phyloP scores from a whole-genome alignment of 768 basidiomycete species.

The Termitomyces sp. region DNA sequence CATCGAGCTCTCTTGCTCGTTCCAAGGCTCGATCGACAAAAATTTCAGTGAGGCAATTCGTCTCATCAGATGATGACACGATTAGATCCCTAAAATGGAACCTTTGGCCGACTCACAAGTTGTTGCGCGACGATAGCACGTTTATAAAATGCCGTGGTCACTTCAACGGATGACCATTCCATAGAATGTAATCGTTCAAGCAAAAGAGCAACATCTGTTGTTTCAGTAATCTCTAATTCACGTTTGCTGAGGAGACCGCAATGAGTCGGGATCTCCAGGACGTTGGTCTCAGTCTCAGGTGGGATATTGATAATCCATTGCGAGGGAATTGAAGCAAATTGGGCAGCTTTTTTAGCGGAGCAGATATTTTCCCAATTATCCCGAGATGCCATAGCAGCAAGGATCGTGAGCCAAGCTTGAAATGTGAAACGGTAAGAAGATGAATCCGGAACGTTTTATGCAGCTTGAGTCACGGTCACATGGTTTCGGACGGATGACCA shows the following conservation, averaged over 20 bases:
- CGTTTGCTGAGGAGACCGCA: slow-evolving; percentile 45
- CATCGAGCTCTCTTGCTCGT: slow-evolving; percentile 46
- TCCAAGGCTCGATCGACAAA: slow-evolving; percentile 46
- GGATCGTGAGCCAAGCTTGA: neutral
- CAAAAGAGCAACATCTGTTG: slow-evolving; percentile 33
- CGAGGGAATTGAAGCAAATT: slow-evolving; percentile 44
- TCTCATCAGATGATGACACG: slow-evolving; percentile 15
- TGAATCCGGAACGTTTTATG: too few species aligned
- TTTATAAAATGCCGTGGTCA: slow-evolving; percentile 59
- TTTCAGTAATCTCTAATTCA: slow-evolving; percentile 60
- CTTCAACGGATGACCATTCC: slow-evolving; percentile 51
- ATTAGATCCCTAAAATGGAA: neutral
- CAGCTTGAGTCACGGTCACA: too few species aligned
- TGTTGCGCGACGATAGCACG: slow-evolving; percentile 66
- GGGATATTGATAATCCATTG: slow-evolving; percentile 45
- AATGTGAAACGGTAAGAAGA: neutral
- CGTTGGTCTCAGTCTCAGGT: slow-evolving; percentile 35
- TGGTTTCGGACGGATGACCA: too few species aligned
- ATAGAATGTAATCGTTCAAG: slow-evolving; percentile 39
- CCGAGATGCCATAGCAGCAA: neutral
- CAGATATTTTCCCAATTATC: slow-evolving; percentile 22
- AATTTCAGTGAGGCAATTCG: slow-evolving; percentile 54
- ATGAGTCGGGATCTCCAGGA: slow-evolving; percentile 40
- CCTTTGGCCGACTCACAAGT: slow-evolving; percentile 28
- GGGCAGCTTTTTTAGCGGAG: slow-evolving; percentile 35